Base-by-base conservation (phyloP, 176 grass and related monocot species). In the Phyllostachys edulis region DNA sequence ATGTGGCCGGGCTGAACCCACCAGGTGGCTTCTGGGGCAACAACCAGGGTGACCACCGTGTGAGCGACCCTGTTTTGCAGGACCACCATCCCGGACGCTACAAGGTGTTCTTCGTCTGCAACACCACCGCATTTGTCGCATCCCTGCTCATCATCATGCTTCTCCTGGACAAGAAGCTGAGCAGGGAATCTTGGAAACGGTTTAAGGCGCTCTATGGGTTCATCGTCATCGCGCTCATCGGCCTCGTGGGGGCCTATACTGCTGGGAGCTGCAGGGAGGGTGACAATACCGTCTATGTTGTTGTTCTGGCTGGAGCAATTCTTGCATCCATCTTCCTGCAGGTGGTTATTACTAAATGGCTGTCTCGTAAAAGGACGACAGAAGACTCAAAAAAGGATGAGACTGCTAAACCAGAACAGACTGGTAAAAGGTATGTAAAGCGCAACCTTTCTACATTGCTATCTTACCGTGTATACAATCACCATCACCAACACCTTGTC, bases 11-110 rank as follows among this genome's bases (percentile, higher is more conserved):
- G 67, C 77, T 91, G 63, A 81, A 40, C 18, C 90, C 90, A 1
- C 90, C 81, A 3, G 81, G 90, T 61, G 85, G 85, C 14, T 87
- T 87, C 79, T 87, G 85, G 85, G 16, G 0, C 39, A 42, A 65
- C 13, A 57, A 45, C 26, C 2, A 24, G 2, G 15, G 5, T 0
- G 63, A 9, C 0, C 71, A 76, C 29, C 29, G 0, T 16, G 54
- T 62, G 29, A 82, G 79, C 4, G 16, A 87, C 27, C 79, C 85
- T 0, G 13, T 87, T 0, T 32, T 87, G 14, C 9, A 32, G 51
- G 15, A 68, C 0, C 38, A 49, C 63, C 11, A 73, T 11, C 1
- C 44, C 23, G 60, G 63, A 4, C 86, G 80, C 5, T 88, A 71
- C 5, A 21, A 45, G 1, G 73, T 65, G 1, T 88, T 88, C 80